Conservation (phyloP, 768 basidiomycete species). For the Boletus barrowsii region DNA sequence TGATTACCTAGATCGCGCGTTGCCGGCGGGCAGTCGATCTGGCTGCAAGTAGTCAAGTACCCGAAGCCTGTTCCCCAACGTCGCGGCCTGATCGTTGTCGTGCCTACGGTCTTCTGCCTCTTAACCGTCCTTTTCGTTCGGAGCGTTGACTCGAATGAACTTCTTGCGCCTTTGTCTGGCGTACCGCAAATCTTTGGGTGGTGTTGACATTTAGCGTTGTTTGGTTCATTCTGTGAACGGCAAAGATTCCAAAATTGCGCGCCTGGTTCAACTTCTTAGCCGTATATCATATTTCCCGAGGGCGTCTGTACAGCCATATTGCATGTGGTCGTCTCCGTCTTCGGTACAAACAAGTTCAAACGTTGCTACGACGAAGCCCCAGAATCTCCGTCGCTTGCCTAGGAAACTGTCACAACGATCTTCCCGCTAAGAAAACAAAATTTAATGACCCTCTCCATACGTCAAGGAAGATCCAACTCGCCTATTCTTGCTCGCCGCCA, state of each 20-base stretch:
- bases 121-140: background rate
- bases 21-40: constrained; percentile 2
- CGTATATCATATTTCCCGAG: background rate
- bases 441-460: background rate
- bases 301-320: background rate
- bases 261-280: too few relatives aligned
- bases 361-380: constrained; percentile 1
- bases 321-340: background rate
- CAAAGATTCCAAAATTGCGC: too few relatives aligned
- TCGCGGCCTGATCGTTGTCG: constrained; percentile 1
- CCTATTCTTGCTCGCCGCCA: constrained; percentile 71
- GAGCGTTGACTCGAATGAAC: constrained; percentile 4
- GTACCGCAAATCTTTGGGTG: background rate
- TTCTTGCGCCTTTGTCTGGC: background rate
- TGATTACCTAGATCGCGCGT: background rate
- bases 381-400: constrained; percentile 13
- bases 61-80: background rate
- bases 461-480: constrained; percentile 17
- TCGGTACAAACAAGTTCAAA: background rate
- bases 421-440: constrained; percentile 27
- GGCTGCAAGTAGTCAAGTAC: background rate
- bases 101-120: constrained; percentile 6
- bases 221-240: too few relatives aligned
- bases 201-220: background rate
- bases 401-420: constrained; percentile 28